Conservation (phyloP, 192 early-diverging fungal species). For the Lunasporangiospora selenospora region DNA sequence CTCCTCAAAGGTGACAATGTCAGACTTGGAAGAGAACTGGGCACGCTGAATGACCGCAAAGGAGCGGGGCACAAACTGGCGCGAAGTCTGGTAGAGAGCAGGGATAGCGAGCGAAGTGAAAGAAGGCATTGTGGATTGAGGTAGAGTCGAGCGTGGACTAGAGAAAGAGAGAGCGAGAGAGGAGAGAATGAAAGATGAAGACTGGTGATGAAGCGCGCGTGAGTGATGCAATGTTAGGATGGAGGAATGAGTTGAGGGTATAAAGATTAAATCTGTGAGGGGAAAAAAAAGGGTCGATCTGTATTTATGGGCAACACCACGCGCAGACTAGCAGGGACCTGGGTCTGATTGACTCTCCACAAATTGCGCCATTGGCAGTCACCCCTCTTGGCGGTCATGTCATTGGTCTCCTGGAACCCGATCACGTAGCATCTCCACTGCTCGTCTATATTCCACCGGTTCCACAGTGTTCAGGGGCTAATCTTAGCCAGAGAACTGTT, state of each 20-base stretch:
- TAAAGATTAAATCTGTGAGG: not conserved
- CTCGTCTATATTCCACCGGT: too few relatives aligned
- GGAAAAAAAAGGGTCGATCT: not conserved
- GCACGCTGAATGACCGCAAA: constrained; percentile 33
- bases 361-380: constrained; percentile 6
- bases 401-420: too few relatives aligned
- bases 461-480: too few relatives aligned
- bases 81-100: constrained; percentile 46
- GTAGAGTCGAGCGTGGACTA: not conserved
- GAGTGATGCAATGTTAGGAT: too few relatives aligned
- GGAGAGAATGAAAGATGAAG: not conserved
- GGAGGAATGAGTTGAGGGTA: not conserved
- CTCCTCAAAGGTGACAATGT: constrained; percentile 42
- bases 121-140: constrained; percentile 21
- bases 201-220: not conserved
- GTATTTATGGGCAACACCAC: not conserved
- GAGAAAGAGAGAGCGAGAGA: not conserved
- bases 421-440: too few relatives aligned
- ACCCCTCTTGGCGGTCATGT: not conserved
- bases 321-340: not conserved
- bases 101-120: constrained; percentile 45
- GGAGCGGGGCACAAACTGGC: constrained; percentile 35
- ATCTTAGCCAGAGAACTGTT: too few relatives aligned
- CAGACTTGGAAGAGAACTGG: constrained; percentile 26
- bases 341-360: too few relatives aligned